Evolutionary conservation across 2,329 filamentous ascomycete species (phyloP).

Genomic region (Cladosporium sphaerospermum): DNA sequence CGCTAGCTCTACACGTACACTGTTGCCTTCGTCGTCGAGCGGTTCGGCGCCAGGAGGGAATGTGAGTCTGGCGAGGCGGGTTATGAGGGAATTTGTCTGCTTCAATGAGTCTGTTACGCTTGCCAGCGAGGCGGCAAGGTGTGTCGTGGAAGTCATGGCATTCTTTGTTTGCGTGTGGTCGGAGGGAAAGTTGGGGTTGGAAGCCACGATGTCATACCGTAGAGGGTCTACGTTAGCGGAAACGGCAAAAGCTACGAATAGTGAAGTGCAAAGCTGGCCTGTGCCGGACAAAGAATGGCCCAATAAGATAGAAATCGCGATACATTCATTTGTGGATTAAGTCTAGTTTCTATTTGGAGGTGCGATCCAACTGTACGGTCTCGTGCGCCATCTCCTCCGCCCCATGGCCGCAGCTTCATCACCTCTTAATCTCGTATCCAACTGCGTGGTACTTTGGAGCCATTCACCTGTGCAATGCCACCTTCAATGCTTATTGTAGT

Average conservation of each 20-base stretch:
- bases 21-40: conserved; percentile 44
- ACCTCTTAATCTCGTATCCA: too few relatives aligned
- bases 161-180: conserved; percentile 3
- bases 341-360: too few relatives aligned
- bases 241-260: too few relatives aligned
- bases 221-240: background rate
- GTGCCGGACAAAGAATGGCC: background rate
- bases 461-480: too few relatives aligned
- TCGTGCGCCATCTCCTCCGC: too few relatives aligned
- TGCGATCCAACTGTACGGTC: too few relatives aligned
- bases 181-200: background rate
- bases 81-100: conserved; percentile 49
- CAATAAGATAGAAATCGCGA: too few relatives aligned
- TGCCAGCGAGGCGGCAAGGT: conserved; percentile 22
- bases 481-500: too few relatives aligned
- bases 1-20: conserved; percentile 64
- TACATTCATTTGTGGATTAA: too few relatives aligned
- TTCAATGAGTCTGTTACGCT: conserved; percentile 48
- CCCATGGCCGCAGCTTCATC: too few relatives aligned
- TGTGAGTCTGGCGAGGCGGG: conserved; percentile 53
- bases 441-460: too few relatives aligned
- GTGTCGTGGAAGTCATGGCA: conserved; percentile 19
- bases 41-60: conserved; percentile 58
- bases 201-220: conserved; percentile 6
- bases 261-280: conserved; percentile 7